Evolutionary conservation across 2,329 filamentous ascomycete genomes (phyloP), one percentile per base, ranked within the genome.

Genomic region (Aspergillus terreus): DNA sequence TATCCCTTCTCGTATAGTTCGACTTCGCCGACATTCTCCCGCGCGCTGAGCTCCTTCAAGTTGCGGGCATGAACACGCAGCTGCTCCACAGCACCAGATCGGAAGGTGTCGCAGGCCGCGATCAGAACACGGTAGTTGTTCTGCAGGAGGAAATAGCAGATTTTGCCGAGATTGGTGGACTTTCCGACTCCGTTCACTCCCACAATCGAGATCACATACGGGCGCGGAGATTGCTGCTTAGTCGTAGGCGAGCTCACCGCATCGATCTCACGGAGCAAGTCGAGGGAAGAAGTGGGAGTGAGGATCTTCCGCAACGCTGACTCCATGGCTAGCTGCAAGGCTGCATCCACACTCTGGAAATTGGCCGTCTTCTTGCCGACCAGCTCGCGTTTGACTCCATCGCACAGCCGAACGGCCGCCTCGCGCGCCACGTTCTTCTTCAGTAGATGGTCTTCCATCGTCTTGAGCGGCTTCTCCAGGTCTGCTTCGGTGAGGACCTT

Each of bases 141-240:
- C 72, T 99, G 92, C 30, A 99, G 79, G 35, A 99, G 79, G 76
- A 99, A 99, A 75, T 94, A 99, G 71, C 92, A 95, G 60, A 99
- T 96, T 73, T 99, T 99, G 71, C 90, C 92, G 35, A 99, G 80
- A 68, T 96, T 97, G 47, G 94, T 99, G 14, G 92, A 96, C 76
- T 99, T 99, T 66, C 94, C 94, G 35, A 99, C 94, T 49, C 94
- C 94, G 70, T 99, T 99, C 68, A 99, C 94, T 56, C 94, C 94
- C 41, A 99, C 94, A 55, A 99, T 96, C 51, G 91, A 96, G 68
- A 99, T 95, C 64, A 97, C 92, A 68, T 97, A 99, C 41, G 94
- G 94, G 4, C 94, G 86, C 17, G 81, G 73, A 53, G 82, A 76
- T 54, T 85, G 78, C 27, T 84, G 85, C 3, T 84, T 82, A 19